Evolutionary conservation across 108 stramenopile genomes (phyloP), one percentile per base, ranked within the genome.

Genomic region (Nitzschia palea): DNA sequence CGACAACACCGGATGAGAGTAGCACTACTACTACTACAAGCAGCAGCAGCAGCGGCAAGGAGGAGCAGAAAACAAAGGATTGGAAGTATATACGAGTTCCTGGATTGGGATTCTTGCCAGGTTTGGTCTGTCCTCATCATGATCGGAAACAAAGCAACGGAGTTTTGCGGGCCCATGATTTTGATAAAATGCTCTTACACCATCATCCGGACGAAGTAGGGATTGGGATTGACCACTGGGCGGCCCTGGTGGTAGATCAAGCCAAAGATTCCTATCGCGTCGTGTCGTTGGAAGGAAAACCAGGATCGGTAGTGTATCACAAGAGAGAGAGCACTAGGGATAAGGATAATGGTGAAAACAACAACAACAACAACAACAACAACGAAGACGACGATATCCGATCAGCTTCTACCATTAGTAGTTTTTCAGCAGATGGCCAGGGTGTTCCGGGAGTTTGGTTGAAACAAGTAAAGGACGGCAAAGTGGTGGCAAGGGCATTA

Each of bases 191-290:
- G 86, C 55, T 93, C 54, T 30, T 73, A 60, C 68, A 80, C 17
- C 76, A 77, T 6, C 73, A 56, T 2, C 56, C 47, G 20, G 70
- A 73, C 6, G 15, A 32, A 4, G 2, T 81, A 9, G 87, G 88
- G 0, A 80, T 95, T 44, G 86, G 89, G 1, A 93, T 95, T 47
- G 94, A 95, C 77, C 82, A 95, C 54, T 72, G 63, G 53, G 88
- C 91, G 2, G 94, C 91, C 6, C 72, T 95, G 12, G 88, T 88
- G 47, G 79, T 95, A 0, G 78, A 86, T 28, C 87, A 80, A 12
- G 75, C 84, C 18, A 84, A 80, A 10, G 77, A 40, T 36, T 3
- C 17, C 29, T 71, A 71, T 50, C 31, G 26, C 20, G 60, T 71
- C 30, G 31, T 51, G 45, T 62, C 70, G 2, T 23, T 71, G 12